Evolutionary conservation across 140 eudicot genomes (phyloP).

Genomic region (Erigeron philadelphicus): DNA sequence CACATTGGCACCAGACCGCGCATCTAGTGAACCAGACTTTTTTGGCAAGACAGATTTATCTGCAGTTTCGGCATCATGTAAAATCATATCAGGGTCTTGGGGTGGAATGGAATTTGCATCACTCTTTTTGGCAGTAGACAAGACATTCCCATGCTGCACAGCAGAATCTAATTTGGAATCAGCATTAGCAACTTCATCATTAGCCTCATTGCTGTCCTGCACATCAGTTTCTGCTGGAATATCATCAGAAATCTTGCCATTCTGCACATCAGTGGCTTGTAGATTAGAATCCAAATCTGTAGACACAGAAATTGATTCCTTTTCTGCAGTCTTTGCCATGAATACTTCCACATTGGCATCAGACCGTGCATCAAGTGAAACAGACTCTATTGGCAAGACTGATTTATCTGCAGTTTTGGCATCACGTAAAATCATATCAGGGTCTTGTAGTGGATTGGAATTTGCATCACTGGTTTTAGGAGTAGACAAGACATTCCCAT

Average conservation of each 20-base stretch:
- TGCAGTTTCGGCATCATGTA: too few relatives aligned
- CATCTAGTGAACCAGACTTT: too few relatives aligned
- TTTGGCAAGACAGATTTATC: too few relatives aligned
- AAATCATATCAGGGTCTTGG: too few relatives aligned
- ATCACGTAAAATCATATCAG: neutral
- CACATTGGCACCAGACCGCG: too few relatives aligned
- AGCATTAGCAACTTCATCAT: too few relatives aligned
- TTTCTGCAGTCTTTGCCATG: neutral
- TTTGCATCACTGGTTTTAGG: neutral
- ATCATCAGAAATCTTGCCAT: conserved; percentile 1
- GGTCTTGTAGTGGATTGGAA: neutral
- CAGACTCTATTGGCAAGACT: conserved; percentile 3
- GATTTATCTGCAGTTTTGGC: neutral
- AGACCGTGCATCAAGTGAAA: neutral
- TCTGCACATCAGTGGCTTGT: neutral
- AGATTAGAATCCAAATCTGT: too few relatives aligned
- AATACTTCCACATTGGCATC: conserved; percentile 1
- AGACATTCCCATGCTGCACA: too few relatives aligned
- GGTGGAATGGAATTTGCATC: too few relatives aligned
- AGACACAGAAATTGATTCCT: neutral
- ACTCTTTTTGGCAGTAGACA: too few relatives aligned
- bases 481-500: neutral
- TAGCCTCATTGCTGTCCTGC: too few relatives aligned
- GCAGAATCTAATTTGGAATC: too few relatives aligned
- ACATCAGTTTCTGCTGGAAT: neutral